phyloP scores from a whole-genome alignment of 257 asterid species.

The Fraxinus americana region DNA sequence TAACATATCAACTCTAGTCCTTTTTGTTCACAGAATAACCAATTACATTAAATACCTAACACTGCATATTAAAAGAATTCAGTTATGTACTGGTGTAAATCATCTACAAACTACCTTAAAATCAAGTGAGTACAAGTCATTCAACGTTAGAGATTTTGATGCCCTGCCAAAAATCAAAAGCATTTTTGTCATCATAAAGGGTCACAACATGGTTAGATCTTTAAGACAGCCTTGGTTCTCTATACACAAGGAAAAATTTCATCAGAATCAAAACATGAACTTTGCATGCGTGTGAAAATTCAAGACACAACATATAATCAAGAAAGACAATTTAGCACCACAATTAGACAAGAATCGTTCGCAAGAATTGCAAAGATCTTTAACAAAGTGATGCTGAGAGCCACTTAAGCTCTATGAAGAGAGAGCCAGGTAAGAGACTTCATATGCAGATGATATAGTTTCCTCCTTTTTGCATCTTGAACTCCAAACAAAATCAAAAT shows the following conservation, averaged over 20 bases:
- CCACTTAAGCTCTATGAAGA: conserved; percentile 91
- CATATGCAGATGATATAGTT: conserved; percentile 87
- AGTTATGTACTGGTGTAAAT: conserved; percentile 14
- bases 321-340: conserved; percentile 2
- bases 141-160: conserved; percentile 80
- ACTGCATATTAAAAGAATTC: not conserved
- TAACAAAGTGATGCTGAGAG: conserved; percentile 14
- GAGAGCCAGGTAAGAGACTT: too few species aligned
- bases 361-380: not conserved
- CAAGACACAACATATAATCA: conserved; percentile 9
- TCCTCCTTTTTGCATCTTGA: conserved; percentile 76
- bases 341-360: conserved; percentile 7
- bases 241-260: conserved; percentile 34
- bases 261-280: conserved; percentile 9
- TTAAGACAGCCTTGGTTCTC: conserved; percentile 88
- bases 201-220: conserved; percentile 87
- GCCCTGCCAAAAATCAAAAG: conserved; percentile 87
- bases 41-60: too few species aligned
- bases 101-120: conserved; percentile 78
- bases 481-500: conserved; percentile 90
- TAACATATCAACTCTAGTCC: too few species aligned
- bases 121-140: conserved; percentile 88
- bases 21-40: too few species aligned
- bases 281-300: not conserved
- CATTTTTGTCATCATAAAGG: conserved; percentile 84